Base-by-base conservation (phyloP, 2,329 filamentous ascomycete genomes). In the Chaetomium strumarium region DNA sequence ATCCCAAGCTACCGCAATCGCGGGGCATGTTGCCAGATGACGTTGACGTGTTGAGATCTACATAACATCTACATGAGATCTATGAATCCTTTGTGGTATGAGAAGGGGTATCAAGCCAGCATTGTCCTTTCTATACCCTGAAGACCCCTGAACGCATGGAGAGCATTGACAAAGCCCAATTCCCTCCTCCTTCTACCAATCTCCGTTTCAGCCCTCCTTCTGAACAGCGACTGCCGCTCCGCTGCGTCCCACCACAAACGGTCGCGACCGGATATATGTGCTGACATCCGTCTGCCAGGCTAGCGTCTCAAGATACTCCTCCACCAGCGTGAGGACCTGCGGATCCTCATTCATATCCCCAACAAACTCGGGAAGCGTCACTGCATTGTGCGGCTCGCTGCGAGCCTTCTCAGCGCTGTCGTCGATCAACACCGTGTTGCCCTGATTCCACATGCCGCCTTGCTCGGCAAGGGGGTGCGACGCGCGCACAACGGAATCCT, bases 361-460 rank as follows among this genome's bases (percentile, higher is more conserved):
- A 2, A 68, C 67, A 64, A 93, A 96, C 68, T 95, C 90, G 1
- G 90, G 88, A 19, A 97, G 78, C 58, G 84, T 75, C 10, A 97
- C 70, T 19, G 93, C 76, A 62, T 97, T 97, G 70, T 81, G 80
- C 1, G 93, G 93, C 68, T 99, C 89, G 51, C 79, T 85, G 24
- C 81, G 76, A 0, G 85, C 91, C 73, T 97, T 99, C 63, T 91
- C 78, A 1, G 70, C 62, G 30, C 85, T 88, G 70, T 97, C 93
- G 61, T 99, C 93, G 37, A 97, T 83, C 24, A 99, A 75, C 7
- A 97, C 78, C 0, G 93, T 97, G 68, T 97, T 95, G 46, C 77
- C 77, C 70, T 96, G 90, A 61, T 84, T 79, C 86, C 90, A 97
- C 12, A 67, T 62, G 13, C 63, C 68, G 20, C 69, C 75, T 17